Evolutionary conservation across 1,139 yeast genomes (phyloP).

Genomic region (Nakaseomyces uthaithaninus): DNA sequence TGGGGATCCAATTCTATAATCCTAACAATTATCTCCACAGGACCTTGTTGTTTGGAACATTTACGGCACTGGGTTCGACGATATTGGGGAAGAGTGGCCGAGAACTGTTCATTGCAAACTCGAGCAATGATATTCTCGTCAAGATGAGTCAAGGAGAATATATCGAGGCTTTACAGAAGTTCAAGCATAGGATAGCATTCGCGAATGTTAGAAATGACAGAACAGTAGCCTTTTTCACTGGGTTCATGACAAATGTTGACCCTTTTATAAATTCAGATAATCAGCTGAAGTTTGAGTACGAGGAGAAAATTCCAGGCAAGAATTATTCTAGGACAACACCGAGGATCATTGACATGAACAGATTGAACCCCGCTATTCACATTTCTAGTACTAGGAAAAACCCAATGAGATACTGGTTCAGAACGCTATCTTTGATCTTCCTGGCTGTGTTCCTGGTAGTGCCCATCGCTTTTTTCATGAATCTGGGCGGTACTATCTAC

Average conservation of each 20-base stretch:
- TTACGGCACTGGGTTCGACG: constrained; percentile 54
- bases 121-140: constrained; percentile 37
- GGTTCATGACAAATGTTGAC: constrained; percentile 40
- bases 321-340: constrained; percentile 32
- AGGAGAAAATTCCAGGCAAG: constrained; percentile 25
- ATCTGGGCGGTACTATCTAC: constrained; percentile 26
- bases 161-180: constrained; percentile 46
- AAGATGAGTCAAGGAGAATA: constrained; percentile 47
- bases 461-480: constrained; percentile 25
- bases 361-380: constrained; percentile 25
- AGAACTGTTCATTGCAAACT: constrained; percentile 54
- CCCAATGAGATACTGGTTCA: constrained; percentile 9
- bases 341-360: constrained; percentile 46
- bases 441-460: constrained; percentile 17
- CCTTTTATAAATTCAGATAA: constrained; percentile 39
- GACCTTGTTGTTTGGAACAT: constrained; percentile 37
- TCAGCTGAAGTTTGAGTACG: constrained; percentile 28
- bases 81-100: constrained; percentile 67
- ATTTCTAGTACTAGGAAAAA: constrained; percentile 8
- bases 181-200: constrained; percentile 49
- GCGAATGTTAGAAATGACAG: constrained; percentile 76
- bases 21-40: constrained; percentile 18
- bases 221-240: constrained; percentile 49
- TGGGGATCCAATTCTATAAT: constrained; percentile 51
- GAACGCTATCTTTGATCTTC: constrained; percentile 13